These are phyloP conservation scores for Alopecurus myosuroides DNA, from an alignment of 176 grass and related monocot genomes.

Conservation along the genomic window DNA sequence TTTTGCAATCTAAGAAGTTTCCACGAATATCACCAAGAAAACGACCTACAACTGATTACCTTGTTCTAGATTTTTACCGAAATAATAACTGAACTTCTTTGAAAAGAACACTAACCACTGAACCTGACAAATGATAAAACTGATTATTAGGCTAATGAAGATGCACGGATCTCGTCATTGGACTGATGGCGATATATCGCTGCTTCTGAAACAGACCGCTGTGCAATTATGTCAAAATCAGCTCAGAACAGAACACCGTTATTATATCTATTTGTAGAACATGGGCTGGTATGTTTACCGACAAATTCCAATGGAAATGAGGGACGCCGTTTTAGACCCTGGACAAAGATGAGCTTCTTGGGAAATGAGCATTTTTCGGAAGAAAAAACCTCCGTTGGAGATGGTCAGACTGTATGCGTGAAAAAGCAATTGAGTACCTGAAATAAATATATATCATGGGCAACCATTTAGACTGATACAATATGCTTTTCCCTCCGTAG, in stretches of 20 bases:
- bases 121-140: neutral
- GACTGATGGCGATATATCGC: neutral
- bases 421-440: neutral
- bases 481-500: neutral
- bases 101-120: neutral
- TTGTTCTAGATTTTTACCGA: neutral
- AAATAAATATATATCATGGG: neutral
- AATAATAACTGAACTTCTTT: neutral
- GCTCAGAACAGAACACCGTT: too few species aligned
- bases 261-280: neutral
- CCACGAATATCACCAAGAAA: neutral
- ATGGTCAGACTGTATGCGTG: neutral
- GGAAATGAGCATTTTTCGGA: neutral
- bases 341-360: constrained; percentile 12
- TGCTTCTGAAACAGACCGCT: neutral
- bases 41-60: neutral
- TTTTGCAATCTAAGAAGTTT: constrained; percentile 5
- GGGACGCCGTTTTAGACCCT: neutral
- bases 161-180: neutral
- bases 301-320: neutral
- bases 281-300: neutral
- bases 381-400: neutral
- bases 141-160: neutral
- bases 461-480: neutral
- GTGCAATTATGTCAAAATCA: neutral